Conservation (phyloP, 352 stramenopile species). For the Achlya hypogyna region DNA sequence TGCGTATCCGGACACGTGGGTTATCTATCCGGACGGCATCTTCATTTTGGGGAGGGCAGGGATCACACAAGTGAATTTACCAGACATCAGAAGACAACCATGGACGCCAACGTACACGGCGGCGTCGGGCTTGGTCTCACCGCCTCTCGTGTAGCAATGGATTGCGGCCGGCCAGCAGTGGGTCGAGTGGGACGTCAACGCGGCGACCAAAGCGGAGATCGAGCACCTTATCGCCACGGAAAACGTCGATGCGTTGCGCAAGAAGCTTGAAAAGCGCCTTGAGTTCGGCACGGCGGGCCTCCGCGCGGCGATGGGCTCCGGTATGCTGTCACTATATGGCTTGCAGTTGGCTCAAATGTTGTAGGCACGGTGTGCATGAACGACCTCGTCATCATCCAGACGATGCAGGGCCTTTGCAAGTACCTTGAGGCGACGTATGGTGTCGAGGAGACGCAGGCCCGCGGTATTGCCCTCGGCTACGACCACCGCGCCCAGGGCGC, state of each 20-base stretch:
- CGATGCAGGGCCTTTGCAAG: slow-evolving; percentile 62
- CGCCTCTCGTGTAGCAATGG: slow-evolving; percentile 21
- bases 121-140: too few relatives aligned
- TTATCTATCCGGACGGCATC: slow-evolving; percentile 3
- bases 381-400: slow-evolving; percentile 89
- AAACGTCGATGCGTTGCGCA: slow-evolving; percentile 40
- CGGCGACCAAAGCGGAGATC: slow-evolving; percentile 54
- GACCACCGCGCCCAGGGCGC: slow-evolving; percentile 75
- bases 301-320: slow-evolving; percentile 81
- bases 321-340: too few relatives aligned
- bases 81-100: neutral
- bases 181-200: slow-evolving; percentile 81
- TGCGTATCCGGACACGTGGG: neutral
- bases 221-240: slow-evolving; percentile 47
- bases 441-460: slow-evolving; percentile 45
- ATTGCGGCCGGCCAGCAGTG: slow-evolving; percentile 60
- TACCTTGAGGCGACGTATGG: slow-evolving; percentile 76
- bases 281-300: slow-evolving; percentile 90
- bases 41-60: neutral
- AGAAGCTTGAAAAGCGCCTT: slow-evolving; percentile 74
- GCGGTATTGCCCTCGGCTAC: slow-evolving; percentile 85
- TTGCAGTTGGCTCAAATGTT: neutral
- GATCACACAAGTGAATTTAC: neutral
- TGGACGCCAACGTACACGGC: too few relatives aligned
- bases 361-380: slow-evolving; percentile 77